Evolutionary conservation across 148 eudicot genomes (phyloP).

Genomic region (Salicornia ramosissima): DNA sequence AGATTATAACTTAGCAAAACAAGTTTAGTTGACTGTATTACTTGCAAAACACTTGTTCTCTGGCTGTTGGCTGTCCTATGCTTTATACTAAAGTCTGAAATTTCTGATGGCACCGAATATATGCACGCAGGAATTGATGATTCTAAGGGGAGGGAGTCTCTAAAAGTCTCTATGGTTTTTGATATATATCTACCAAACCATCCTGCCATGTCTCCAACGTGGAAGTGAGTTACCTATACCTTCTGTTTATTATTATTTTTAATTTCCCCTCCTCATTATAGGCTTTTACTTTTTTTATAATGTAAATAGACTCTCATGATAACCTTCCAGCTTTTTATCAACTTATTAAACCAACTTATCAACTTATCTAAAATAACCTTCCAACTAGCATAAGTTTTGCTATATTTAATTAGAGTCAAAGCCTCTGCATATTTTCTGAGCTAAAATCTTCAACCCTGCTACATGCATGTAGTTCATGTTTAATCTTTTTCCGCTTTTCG

Average conservation of each 20-base stretch:
- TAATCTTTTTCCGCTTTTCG: neutral
- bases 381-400: too few relatives aligned
- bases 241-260: too few relatives aligned
- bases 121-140: constrained; percentile 20
- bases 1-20: neutral
- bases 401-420: too few relatives aligned
- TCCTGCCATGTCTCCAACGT: constrained; percentile 44
- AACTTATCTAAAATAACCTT: too few relatives aligned
- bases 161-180: constrained; percentile 5
- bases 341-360: too few relatives aligned
- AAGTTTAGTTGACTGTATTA: neutral
- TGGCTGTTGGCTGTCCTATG: neutral
- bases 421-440: too few relatives aligned
- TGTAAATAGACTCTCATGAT: too few relatives aligned
- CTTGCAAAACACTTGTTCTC: neutral
- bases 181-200: constrained; percentile 31
- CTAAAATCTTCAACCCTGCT: too few relatives aligned
- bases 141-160: constrained; percentile 13
- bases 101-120: constrained; percentile 16
- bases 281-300: too few relatives aligned
- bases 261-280: too few relatives aligned
- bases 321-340: too few relatives aligned
- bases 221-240: constrained; percentile 54
- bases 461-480: neutral
- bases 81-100: constrained; percentile 4